Percentiles rank a stretch among this genome's conserved stretches.
These are phyloP conservation scores for Rhodotorula sp. DNA, from an alignment of 1,284 basidiomycete species.

Conservation along the genomic window DNA sequence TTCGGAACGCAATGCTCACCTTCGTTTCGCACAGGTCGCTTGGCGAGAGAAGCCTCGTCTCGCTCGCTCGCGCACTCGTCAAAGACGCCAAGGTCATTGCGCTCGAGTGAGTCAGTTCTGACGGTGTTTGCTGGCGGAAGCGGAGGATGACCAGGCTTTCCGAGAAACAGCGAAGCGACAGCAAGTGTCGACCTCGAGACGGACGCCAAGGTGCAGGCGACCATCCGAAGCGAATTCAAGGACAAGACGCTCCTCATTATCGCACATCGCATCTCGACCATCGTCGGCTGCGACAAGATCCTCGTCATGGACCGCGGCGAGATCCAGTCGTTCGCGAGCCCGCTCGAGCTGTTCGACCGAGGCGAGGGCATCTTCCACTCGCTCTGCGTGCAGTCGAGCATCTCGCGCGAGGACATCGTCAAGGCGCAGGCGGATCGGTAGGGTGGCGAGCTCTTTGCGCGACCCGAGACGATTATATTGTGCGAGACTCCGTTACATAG, in stretches of 20 bases:
- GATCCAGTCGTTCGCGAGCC: constrained; percentile 69
- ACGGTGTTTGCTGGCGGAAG: constrained; percentile 36
- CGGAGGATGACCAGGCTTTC: constrained; percentile 24
- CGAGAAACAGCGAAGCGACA: constrained; percentile 64
- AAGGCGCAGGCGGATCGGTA: neutral
- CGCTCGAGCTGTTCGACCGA: constrained; percentile 60
- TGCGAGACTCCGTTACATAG: too few relatives aligned
- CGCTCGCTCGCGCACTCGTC: constrained; percentile 74
- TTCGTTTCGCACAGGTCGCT: constrained; percentile 23
- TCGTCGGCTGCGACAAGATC: constrained; percentile 66
- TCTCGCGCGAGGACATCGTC: constrained; percentile 65
- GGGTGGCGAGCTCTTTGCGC: too few relatives aligned
- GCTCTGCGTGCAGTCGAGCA: constrained; percentile 68
- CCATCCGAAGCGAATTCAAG: constrained; percentile 65
- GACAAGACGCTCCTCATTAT: constrained; percentile 62
- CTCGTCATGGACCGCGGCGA: constrained; percentile 72
- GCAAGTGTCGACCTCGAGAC: constrained; percentile 76
- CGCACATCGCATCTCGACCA: constrained; percentile 70
- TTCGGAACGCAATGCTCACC: neutral
- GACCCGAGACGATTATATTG: too few relatives aligned
- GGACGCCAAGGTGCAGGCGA: constrained; percentile 68
- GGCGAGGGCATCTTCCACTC: constrained; percentile 60
- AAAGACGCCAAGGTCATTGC: constrained; percentile 72
- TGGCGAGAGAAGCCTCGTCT: constrained; percentile 70
- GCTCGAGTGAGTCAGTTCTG: constrained; percentile 54